A percentile compares a stretch with the other conserved stretches of the same genome.
Evolutionary conservation across 1,284 basidiomycete species (phyloP).

Genomic region (Boletus semigastroideus): DNA sequence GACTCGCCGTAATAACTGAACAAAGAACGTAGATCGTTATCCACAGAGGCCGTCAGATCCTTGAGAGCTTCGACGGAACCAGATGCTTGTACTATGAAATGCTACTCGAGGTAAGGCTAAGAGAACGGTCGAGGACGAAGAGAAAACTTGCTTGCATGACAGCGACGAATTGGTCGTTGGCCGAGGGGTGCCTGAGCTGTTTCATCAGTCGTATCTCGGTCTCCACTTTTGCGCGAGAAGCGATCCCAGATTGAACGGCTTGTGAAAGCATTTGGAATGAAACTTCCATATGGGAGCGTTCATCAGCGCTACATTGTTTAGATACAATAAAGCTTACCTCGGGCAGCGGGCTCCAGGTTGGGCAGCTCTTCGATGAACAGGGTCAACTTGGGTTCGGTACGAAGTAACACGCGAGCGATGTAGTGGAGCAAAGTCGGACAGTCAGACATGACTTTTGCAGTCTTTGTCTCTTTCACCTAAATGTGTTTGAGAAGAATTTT

Average conservation of each 20-base stretch:
- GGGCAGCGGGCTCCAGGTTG: slow-evolving; percentile 78
- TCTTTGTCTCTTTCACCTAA: slow-evolving; percentile 84
- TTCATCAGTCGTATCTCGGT: slow-evolving; percentile 53
- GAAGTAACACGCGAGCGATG: slow-evolving; percentile 72
- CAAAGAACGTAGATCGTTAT: slow-evolving; percentile 57
- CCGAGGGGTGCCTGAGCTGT: slow-evolving; percentile 29
- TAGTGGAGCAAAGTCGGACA: slow-evolving; percentile 90
- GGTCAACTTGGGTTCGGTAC: slow-evolving; percentile 63
- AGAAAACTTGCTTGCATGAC: slow-evolving; percentile 60
- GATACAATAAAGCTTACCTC: slow-evolving; percentile 48
- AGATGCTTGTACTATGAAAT: slow-evolving; percentile 54
- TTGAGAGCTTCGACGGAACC: slow-evolving; percentile 62
- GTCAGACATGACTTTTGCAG: slow-evolving; percentile 59
- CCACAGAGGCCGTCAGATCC: slow-evolving; percentile 57
- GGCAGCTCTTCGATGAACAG: slow-evolving; percentile 82
- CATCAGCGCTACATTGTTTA: neutral
- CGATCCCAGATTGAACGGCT: slow-evolving; percentile 56
- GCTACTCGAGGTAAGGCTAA: slow-evolving; percentile 35
- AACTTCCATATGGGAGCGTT: slow-evolving; percentile 44
- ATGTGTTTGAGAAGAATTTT: neutral
- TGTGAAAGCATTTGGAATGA: slow-evolving; percentile 64
- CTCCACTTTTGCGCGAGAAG: slow-evolving; percentile 58
- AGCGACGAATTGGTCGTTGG: slow-evolving; percentile 60
- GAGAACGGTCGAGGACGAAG: neutral
- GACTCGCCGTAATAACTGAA: slow-evolving; percentile 75